These are phyloP conservation scores for Punctularia strigosozonata DNA, from an alignment of 768 basidiomycete genomes.

Conservation along the genomic window DNA sequence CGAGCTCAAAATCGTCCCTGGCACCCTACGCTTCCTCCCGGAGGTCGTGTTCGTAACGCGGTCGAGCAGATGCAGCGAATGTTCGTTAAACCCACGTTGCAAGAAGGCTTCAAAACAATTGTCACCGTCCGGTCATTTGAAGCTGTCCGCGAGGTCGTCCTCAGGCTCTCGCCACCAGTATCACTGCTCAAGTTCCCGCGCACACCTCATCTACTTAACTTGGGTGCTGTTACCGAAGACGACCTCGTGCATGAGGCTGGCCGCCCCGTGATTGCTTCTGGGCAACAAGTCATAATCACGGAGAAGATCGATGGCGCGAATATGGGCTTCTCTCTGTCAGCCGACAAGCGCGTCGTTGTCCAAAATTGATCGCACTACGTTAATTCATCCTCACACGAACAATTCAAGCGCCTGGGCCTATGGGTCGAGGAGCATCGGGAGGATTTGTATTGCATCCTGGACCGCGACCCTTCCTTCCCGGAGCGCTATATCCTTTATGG, in stretches of 20 bases:
- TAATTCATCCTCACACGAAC: conserved; percentile 40
- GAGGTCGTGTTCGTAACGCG: conserved; percentile 40
- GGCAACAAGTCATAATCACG: conserved; percentile 32
- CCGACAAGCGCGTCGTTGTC: conserved; percentile 32
- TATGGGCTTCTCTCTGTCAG: conserved; percentile 49
- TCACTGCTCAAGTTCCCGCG: conserved; percentile 46
- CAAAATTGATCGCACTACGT: conserved; percentile 58
- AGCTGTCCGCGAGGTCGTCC: conserved; percentile 36
- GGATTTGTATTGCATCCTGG: conserved; percentile 30
- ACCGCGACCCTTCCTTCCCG: conserved; percentile 33
- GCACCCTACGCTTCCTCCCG: conserved; percentile 51
- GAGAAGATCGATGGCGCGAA: conserved; percentile 62
- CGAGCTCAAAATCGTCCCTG: conserved; percentile 43
- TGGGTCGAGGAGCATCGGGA: conserved; percentile 42
- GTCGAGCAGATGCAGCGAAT: conserved; percentile 39
- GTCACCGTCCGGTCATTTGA: conserved; percentile 36
- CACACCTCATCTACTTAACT: conserved; percentile 45
- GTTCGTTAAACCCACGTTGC: conserved; percentile 30
- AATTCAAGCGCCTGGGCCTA: conserved; percentile 44
- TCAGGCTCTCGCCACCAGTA: conserved; percentile 28
- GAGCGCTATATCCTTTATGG: conserved; percentile 51
- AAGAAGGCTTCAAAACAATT: conserved; percentile 45
- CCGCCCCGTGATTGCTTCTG: neutral
- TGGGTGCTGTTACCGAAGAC: conserved; percentile 44
- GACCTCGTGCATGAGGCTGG: conserved; percentile 25